Conservation (phyloP, 2,329 filamentous ascomycete genomes). For the Pseudogymnoascus sp. region DNA sequence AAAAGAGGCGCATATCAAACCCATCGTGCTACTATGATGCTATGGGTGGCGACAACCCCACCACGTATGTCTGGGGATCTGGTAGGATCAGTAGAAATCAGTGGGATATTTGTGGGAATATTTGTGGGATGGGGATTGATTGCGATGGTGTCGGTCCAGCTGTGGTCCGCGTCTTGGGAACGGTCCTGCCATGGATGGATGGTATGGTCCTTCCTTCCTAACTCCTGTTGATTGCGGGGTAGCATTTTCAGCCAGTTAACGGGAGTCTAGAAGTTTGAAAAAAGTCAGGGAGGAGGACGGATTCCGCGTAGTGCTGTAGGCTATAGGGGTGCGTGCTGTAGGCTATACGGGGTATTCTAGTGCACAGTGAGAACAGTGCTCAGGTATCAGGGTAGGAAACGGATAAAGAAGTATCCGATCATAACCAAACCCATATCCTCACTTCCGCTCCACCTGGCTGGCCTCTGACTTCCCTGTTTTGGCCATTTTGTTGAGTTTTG, state of each 20-base stretch:
- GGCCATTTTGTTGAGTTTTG: background rate
- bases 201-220: background rate
- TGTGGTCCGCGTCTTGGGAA: background rate
- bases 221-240: background rate
- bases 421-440: background rate
- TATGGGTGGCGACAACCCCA: background rate
- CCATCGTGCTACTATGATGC: background rate
- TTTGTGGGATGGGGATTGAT: background rate
- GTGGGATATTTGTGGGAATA: background rate
- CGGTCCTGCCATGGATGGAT: background rate
- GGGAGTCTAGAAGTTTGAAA: background rate
- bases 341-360: background rate
- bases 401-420: background rate
- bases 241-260: background rate
- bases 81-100: background rate
- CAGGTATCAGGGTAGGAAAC: background rate
- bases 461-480: background rate
- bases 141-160: background rate
- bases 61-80: background rate
- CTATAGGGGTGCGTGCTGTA: too few species aligned
- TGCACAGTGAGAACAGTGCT: background rate
- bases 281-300: background rate
- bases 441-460: background rate
- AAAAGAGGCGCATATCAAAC: background rate
- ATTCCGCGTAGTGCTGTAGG: background rate